Base-by-base conservation (phyloP, 495 filamentous ascomycete species). In the Penicillium coffeae region DNA sequence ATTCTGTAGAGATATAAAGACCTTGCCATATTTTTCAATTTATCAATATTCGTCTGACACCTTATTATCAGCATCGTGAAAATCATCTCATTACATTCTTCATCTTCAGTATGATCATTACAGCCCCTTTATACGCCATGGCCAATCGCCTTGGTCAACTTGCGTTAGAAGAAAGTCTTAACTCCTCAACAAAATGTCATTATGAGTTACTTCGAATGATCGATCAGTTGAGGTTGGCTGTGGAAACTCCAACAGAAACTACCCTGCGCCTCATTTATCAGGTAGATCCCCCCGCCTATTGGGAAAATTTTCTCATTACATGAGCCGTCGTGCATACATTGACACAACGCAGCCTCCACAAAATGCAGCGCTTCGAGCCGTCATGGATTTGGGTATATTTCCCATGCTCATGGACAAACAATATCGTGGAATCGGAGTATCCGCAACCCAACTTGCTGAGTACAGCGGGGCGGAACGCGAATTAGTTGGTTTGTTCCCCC, bases 181-280 rank as follows among this genome's bases (percentile, higher is more conserved):
- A 46, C 8, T 51, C 58, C 2, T 63, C 63, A 7, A 34, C 61
- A n/a, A 39, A 59, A 38, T 45, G 50, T 19, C 66, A 69, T 40
- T 62, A 59, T 34, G 64, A 61, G 19, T 50, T 72, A 22, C 49
- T 72, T 13, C 52, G 40, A 8, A 55, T 64, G 34, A 54, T 70
- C 35, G 62, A 72, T 30, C 46, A 63, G 47, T 30, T 72, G 8
- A 57, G 40, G 21, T 48, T 64, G 42, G 60, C 62, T 0, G 52
- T 70, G 10, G 69, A 72, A 51, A 64, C 64, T 0, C 69, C 69
- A 2, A 59, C 58, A 8, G 69, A 72, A 45, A 70, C 69, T 1
- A 47, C 63, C 7, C 49, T 64, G 20, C 65, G 69, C 6, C 22
- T 72, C 5, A 67, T 72, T 16, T 72, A 72, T 45, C 69, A 72